Percentiles rank a stretch among this genome's conserved stretches.
Evolutionary conservation across 345 rosid genomes (phyloP).

Genomic region (Aquilaria yunnanensis): DNA sequence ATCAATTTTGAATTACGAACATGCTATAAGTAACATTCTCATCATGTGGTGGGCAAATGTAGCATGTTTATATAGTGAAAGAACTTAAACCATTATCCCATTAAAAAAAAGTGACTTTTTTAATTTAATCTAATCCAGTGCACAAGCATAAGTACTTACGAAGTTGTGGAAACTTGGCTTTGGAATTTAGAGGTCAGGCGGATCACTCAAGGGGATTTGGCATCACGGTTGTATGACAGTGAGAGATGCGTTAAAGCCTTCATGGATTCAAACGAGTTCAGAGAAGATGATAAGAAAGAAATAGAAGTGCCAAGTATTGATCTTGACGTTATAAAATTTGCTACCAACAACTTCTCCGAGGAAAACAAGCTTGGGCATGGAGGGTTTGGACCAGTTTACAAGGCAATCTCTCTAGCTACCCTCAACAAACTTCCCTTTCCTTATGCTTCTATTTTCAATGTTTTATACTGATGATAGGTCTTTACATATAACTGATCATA

Average conservation of each 20-base stretch:
- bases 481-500: not conserved
- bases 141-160: too few relatives aligned
- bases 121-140: too few relatives aligned
- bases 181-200: not conserved
- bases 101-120: too few relatives aligned
- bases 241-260: conserved; percentile 26
- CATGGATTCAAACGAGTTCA: conserved; percentile 18
- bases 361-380: conserved; percentile 51
- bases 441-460: too few relatives aligned
- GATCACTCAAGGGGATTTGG: conserved; percentile 4
- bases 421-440: not conserved
- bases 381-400: conserved; percentile 64
- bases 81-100: too few relatives aligned
- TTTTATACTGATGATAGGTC: not conserved
- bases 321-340: conserved; percentile 32
- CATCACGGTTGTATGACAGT: conserved; percentile 18
- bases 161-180: not conserved
- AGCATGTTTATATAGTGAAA: too few relatives aligned
- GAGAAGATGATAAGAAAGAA: conserved; percentile 30
- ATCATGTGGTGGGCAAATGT: too few relatives aligned
- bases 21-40: too few relatives aligned
- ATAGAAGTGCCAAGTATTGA: conserved; percentile 40
- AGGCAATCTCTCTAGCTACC: conserved; percentile 18
- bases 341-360: conserved; percentile 41
- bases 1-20: not conserved